Evolutionary conservation across 139 green algal species (phyloP).

Genomic region (Chlamydomonas asymmetrica): DNA sequence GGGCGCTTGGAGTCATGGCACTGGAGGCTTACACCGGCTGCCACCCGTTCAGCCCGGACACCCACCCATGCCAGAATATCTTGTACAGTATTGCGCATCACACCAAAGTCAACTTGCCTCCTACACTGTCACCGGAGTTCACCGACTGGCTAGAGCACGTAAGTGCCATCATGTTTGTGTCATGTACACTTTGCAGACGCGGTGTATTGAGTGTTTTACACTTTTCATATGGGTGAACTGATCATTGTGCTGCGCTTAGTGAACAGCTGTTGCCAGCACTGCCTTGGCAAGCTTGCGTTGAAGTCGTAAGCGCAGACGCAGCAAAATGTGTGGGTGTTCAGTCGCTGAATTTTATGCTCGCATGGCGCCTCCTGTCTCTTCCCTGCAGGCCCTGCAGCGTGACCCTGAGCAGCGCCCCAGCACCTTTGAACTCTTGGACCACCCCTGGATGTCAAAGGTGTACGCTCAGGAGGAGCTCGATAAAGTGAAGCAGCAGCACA

Average conservation of each 20-base stretch:
- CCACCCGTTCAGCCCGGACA: constrained; percentile 49
- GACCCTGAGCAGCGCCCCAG: constrained; percentile 29
- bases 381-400: constrained; percentile 29
- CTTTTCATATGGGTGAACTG: too few relatives aligned
- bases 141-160: constrained; percentile 25
- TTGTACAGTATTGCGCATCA: constrained; percentile 25
- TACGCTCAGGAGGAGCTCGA: constrained; percentile 11
- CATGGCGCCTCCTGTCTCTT: background rate
- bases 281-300: too few relatives aligned
- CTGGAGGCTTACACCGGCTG: constrained; percentile 44
- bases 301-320: too few relatives aligned
- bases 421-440: constrained; percentile 34
- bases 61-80: constrained; percentile 27
- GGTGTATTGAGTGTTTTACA: too few relatives aligned
- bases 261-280: too few relatives aligned
- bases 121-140: constrained; percentile 19
- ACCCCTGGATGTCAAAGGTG: constrained; percentile 34
- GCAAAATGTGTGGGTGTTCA: too few relatives aligned
- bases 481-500: too few relatives aligned
- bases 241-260: too few relatives aligned
- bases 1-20: constrained; percentile 49
- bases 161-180: background rate
- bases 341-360: too few relatives aligned
- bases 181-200: constrained; percentile 24
- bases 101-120: constrained; percentile 22